phyloP scores from a whole-genome alignment of 352 stramenopile genomes.

The Phytophthora crassamura region DNA sequence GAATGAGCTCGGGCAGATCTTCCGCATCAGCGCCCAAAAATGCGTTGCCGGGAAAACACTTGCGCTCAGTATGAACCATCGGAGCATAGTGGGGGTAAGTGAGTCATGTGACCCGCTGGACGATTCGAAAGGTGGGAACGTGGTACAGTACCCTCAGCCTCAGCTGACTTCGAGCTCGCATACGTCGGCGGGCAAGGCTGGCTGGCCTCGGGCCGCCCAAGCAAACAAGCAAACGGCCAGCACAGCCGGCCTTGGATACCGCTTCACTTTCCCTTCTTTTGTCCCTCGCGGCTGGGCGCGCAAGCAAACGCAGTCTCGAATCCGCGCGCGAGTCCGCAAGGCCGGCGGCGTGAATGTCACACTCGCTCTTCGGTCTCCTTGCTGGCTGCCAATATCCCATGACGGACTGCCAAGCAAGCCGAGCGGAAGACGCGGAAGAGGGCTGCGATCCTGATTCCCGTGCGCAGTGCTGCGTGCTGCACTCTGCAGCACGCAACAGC shows the following conservation, averaged over 20 bases:
- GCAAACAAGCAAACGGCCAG: not conserved
- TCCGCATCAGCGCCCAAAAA: slow-evolving; percentile 18
- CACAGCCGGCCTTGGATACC: slow-evolving; percentile 18
- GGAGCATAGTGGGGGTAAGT: no score
- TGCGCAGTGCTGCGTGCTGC: not conserved
- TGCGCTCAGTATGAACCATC: no score
- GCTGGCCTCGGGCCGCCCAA: slow-evolving; percentile 19
- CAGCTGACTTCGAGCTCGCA: slow-evolving; percentile 9
- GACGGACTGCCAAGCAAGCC: no score
- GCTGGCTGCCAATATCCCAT: slow-evolving; percentile 15
- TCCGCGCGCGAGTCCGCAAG: slow-evolving; percentile 7
- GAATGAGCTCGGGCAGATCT: slow-evolving; percentile 49
- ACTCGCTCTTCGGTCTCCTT: slow-evolving; percentile 7
- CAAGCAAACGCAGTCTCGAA: slow-evolving; percentile 21
- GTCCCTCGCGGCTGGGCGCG: slow-evolving; percentile 18
- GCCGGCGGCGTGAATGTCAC: slow-evolving; percentile 22
- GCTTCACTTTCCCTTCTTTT: slow-evolving; percentile 17
- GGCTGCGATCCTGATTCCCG: slow-evolving; percentile 21
- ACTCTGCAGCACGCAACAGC: slow-evolving; percentile 1
- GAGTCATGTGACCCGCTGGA: slow-evolving; percentile 11
- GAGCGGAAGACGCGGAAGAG: slow-evolving; percentile 5
- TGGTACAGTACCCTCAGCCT: not conserved
- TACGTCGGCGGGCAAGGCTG: slow-evolving; percentile 2
- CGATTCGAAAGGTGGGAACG: slow-evolving; percentile 34
- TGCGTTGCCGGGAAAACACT: no score